Evolutionary conservation across 2,329 filamentous ascomycete genomes (phyloP).

Genomic region (Blastomyces silverae): DNA sequence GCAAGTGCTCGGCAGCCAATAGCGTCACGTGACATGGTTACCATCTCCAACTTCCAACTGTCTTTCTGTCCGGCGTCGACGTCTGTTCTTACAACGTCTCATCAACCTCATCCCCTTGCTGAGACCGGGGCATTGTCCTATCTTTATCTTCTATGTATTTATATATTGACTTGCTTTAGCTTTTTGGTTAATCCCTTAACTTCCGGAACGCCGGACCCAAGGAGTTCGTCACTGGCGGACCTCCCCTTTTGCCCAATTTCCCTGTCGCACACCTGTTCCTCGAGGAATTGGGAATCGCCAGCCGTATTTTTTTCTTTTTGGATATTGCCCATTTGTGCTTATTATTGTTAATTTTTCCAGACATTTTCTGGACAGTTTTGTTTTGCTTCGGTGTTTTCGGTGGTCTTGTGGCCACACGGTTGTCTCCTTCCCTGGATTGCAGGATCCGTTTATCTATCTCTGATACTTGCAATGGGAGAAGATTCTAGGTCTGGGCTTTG

Average conservation of each 20-base stretch:
- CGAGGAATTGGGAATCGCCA: background rate
- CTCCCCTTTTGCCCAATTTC: background rate
- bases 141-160: background rate
- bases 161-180: background rate
- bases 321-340: background rate
- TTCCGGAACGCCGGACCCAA: background rate
- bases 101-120: background rate
- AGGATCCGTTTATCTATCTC: background rate
- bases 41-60: slow-evolving; percentile 6
- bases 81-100: background rate
- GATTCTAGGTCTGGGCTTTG: background rate
- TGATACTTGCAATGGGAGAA: background rate
- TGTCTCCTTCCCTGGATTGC: background rate
- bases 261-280: background rate
- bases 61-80: background rate
- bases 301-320: background rate
- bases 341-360: slow-evolving; percentile 3
- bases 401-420: background rate
- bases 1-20: background rate
- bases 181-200: slow-evolving; percentile 2
- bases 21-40: background rate
- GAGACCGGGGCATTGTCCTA: background rate
- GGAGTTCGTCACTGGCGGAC: background rate
- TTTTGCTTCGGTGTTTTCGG: background rate
- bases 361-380: slow-evolving; percentile 2